phyloP scores from a whole-genome alignment of 805 yeast genomes.

The Clavispora santaluciae region DNA sequence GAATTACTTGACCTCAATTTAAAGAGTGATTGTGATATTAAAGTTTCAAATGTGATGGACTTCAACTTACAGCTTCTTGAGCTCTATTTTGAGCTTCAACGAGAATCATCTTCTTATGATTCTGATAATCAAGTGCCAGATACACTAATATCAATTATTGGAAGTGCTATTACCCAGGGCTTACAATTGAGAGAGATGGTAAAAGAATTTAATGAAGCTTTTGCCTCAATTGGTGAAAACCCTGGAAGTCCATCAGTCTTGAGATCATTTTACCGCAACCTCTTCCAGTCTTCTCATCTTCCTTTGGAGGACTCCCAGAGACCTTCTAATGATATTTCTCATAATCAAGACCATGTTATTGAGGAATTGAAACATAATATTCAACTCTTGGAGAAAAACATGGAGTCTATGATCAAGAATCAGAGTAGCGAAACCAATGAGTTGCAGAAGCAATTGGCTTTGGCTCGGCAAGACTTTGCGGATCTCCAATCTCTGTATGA shows the following conservation, averaged over 20 bases:
- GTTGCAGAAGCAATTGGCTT: conserved; percentile 7
- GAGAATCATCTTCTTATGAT: not conserved
- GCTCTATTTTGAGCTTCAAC: not conserved
- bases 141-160: not conserved
- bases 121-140: not conserved
- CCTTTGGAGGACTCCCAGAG: not conserved
- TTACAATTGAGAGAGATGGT: not conserved
- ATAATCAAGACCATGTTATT: conserved; percentile 21
- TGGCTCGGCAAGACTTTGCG: conserved; percentile 6
- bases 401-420: conserved; percentile 27
- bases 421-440: conserved; percentile 22
- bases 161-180: not conserved
- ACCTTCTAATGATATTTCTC: too few species aligned
- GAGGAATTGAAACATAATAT: conserved; percentile 45
- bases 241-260: not conserved
- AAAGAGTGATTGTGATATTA: not conserved
- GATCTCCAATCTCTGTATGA: conserved; percentile 19
- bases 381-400: conserved; percentile 40
- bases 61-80: not conserved
- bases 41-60: not conserved
- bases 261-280: not conserved
- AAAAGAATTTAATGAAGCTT: not conserved
- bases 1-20: not conserved
- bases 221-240: not conserved
- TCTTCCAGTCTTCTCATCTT: not conserved